These are phyloP conservation scores for Botrytis deweyae DNA, from an alignment of 2,329 filamentous ascomycete species.

Conservation along the genomic window DNA sequence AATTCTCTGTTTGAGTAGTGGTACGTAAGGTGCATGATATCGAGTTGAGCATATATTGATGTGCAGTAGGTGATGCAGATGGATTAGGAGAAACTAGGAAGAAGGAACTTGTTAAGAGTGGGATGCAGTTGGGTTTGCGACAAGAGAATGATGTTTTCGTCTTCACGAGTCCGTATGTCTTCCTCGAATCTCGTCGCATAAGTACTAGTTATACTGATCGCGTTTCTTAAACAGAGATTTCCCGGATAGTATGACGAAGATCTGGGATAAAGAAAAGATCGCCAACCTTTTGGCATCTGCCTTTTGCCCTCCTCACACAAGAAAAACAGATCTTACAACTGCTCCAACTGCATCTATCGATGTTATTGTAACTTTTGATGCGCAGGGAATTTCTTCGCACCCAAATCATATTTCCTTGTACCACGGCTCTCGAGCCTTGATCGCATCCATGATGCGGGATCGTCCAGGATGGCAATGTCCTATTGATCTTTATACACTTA, in stretches of 20 bases:
- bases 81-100: conserved; percentile 81
- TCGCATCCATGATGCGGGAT: conserved; percentile 63
- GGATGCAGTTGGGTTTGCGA: conserved; percentile 70
- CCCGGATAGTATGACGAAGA: conserved; percentile 81
- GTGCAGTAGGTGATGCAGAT: conserved; percentile 69
- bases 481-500: conserved; percentile 82
- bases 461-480: conserved; percentile 67
- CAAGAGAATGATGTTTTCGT: conserved; percentile 78
- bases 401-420: conserved; percentile 92
- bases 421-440: conserved; percentile 73
- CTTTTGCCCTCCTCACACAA: conserved; percentile 61
- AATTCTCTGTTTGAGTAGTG: conserved; percentile 88
- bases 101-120: conserved; percentile 80
- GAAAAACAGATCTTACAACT: conserved; percentile 37
- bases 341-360: conserved; percentile 47
- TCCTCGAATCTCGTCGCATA: neutral
- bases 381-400: conserved; percentile 77
- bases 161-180: conserved; percentile 69
- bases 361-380: conserved; percentile 84
- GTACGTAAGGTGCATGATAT: conserved; percentile 43
- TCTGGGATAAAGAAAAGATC: conserved; percentile 73
- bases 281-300: conserved; percentile 67
- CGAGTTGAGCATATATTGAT: conserved; percentile 27
- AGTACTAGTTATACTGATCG: conserved; percentile 10
- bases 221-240: conserved; percentile 55